Base-by-base conservation (phyloP, 2,329 filamentous ascomycete species). In the Epichloe amarillans region DNA sequence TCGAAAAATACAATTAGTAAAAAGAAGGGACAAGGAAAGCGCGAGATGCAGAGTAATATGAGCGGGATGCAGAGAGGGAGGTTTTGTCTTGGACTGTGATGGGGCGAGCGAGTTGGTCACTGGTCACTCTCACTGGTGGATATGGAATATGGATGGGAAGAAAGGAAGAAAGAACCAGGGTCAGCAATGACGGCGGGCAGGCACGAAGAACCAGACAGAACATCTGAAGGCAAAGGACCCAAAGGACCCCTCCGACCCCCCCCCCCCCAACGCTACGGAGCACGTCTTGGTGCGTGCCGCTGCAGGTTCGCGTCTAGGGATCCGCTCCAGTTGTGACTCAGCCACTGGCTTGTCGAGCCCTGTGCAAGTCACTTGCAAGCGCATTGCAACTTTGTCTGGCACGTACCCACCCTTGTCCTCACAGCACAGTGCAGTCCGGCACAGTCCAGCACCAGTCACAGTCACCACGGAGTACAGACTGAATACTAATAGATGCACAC, bases 1-100 rank as follows among this genome's bases (percentile, higher is more conserved):
- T 37, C 19, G 19, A 42, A 23, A 23, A 14, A 44, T 10, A 7
- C 33, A 33, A 42, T 26, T 33, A 11, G 17, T 19, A 12, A 17
- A 21, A 17, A 15, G 3, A 36, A 36, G 12, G 17, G 19, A 21
- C n/a, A 4, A 14, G 12, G 12, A 37, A 30, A 23, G 26, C n/a
- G 37, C 17, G 21, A 36, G n/a, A 26, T 15, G 37, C 39, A 35
- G 47, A 14, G 40, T 35, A 43, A 35, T 42, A 23, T 19, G 38
- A 51, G 50, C 30, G 35, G 40, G 46, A 39, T 44, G 40, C n/a
- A 19, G 44, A 49, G 44, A 49, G 36, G 19, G 51, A 46, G 43
- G 33, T 33, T 41, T 36, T 44, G 51, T 44, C 47, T 42, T 46
- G 40, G 51, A 50, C 21, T 46, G 41, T 14, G 41, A 52, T 30